A percentile compares a stretch with the other conserved stretches of the same genome.
Evolutionary conservation across 768 basidiomycete genomes (phyloP).

Genomic region (Coprinopsis strossmayeri): DNA sequence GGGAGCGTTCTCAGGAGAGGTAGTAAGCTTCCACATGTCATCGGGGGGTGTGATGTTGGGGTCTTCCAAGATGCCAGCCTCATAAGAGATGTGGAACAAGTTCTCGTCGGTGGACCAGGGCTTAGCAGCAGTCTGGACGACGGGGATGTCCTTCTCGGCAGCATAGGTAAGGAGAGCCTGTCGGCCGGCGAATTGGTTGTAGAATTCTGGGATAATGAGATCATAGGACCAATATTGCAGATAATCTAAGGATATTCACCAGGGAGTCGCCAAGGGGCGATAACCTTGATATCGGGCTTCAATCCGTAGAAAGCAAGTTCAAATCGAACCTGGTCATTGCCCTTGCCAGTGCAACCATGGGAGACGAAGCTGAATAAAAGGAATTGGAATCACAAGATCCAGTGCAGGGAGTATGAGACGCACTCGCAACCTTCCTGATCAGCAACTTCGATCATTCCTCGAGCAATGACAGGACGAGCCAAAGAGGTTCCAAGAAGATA

Average conservation of each 20-base stretch:
- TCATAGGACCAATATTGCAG: no score
- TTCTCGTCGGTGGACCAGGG: constrained; percentile 99
- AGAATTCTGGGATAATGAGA: constrained; percentile 84
- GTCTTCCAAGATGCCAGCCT: constrained; percentile 97
- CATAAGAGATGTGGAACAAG: constrained; percentile 99
- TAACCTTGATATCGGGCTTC: constrained; percentile 97
- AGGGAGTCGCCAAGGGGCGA: constrained; percentile 96
- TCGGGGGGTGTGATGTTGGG: constrained; percentile 88
- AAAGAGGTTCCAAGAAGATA: constrained; percentile 98
- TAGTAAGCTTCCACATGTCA: constrained; percentile 99
- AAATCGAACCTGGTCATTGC: constrained; percentile 99
- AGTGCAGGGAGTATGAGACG: no score
- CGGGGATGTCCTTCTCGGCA: constrained; percentile 81
- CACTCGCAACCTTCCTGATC: constrained; percentile 93
- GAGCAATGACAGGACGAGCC: constrained; percentile 96
- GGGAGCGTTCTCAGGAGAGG: constrained; percentile 78
- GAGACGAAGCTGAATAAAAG: constrained; percentile 73
- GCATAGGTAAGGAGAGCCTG: constrained; percentile 90
- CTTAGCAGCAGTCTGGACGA: constrained; percentile 91
- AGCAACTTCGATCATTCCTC: constrained; percentile 95
- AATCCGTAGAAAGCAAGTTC: constrained; percentile 98
- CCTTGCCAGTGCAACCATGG: constrained; percentile 99
- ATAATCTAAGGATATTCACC: constrained; percentile 48
- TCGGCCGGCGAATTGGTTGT: constrained; percentile 94
- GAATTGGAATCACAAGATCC: no score